phyloP scores from a whole-genome alignment of 805 yeast genomes.

The Lipomyces starkeyi region DNA sequence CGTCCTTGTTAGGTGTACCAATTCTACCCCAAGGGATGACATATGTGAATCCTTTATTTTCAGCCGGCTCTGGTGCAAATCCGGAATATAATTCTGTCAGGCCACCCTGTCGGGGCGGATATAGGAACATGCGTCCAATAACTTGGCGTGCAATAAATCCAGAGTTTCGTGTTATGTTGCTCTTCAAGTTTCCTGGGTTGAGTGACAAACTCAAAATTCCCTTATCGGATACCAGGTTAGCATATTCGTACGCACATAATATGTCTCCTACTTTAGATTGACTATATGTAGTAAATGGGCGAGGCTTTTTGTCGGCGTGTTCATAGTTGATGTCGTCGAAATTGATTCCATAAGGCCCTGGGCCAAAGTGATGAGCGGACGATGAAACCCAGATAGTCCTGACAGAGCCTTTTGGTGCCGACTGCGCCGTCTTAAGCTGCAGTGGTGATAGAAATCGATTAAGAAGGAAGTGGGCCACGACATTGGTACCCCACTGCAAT shows the following conservation, averaged over 20 bases:
- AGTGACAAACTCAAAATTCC: slow-evolving; percentile 1
- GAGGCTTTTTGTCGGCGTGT: slow-evolving; percentile 10
- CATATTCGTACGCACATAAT: slow-evolving; percentile 3
- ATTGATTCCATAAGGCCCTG: slow-evolving; percentile 46
- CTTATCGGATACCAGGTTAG: neutral
- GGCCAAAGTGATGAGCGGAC: slow-evolving; percentile 44
- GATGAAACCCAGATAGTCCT: slow-evolving; percentile 56
- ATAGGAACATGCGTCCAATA: neutral
- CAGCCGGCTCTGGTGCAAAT: slow-evolving; percentile 46
- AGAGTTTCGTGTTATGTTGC: neutral
- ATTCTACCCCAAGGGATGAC: slow-evolving; percentile 9
- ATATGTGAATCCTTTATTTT: slow-evolving; percentile 33
- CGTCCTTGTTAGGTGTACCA: neutral
- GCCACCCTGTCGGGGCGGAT: slow-evolving; percentile 44
- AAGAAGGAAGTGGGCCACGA: slow-evolving; percentile 52
- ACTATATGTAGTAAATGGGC: slow-evolving; percentile 44
- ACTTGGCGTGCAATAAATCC: neutral
- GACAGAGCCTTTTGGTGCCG: slow-evolving; percentile 35
- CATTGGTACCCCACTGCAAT: slow-evolving; percentile 53
- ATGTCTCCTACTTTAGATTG: slow-evolving; percentile 53
- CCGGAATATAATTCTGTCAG: slow-evolving; percentile 8
- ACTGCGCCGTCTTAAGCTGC: slow-evolving; percentile 46
- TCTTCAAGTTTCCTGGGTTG: neutral
- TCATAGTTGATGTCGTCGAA: slow-evolving; percentile 45
- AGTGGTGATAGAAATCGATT: slow-evolving; percentile 50